These are phyloP conservation scores for Coemansia sp. DNA, from an alignment of 371 early-diverging fungal species.

Conservation along the genomic window DNA sequence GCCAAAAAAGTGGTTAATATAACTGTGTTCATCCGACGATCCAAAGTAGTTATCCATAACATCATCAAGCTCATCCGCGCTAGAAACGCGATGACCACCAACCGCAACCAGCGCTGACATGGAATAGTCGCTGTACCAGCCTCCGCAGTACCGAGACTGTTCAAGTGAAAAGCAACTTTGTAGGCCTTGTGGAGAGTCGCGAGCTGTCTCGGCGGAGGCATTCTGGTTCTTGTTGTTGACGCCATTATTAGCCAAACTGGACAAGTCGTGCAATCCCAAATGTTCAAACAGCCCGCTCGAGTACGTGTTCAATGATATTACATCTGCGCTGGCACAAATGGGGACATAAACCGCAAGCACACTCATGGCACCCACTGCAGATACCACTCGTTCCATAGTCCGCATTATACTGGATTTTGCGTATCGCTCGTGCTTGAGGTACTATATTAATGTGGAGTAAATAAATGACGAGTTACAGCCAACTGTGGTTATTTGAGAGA, in stretches of 20 bases:
- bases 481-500: neutral
- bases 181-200: neutral
- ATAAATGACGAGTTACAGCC: neutral
- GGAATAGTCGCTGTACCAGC: slow-evolving; percentile 14
- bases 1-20: slow-evolving; percentile 31
- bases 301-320: neutral
- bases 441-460: neutral
- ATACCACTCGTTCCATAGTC: neutral
- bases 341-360: neutral
- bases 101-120: slow-evolving; percentile 24
- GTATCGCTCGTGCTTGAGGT: neutral
- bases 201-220: neutral
- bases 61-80: slow-evolving; percentile 22
- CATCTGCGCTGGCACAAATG: neutral
- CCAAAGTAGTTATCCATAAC: slow-evolving; percentile 35
- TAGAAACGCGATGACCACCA: slow-evolving; percentile 19
- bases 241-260: neutral
- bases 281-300: slow-evolving; percentile 6
- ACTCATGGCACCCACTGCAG: neutral
- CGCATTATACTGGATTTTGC: neutral
- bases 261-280: neutral
- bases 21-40: slow-evolving; percentile 15
- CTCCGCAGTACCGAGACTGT: slow-evolving; percentile 31
- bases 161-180: slow-evolving; percentile 26
- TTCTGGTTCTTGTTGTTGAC: neutral